Percentiles rank a stretch among this genome's conserved stretches.
phyloP scores from a whole-genome alignment of 208 protist genomes.

The Wallacemonas sp. region DNA sequence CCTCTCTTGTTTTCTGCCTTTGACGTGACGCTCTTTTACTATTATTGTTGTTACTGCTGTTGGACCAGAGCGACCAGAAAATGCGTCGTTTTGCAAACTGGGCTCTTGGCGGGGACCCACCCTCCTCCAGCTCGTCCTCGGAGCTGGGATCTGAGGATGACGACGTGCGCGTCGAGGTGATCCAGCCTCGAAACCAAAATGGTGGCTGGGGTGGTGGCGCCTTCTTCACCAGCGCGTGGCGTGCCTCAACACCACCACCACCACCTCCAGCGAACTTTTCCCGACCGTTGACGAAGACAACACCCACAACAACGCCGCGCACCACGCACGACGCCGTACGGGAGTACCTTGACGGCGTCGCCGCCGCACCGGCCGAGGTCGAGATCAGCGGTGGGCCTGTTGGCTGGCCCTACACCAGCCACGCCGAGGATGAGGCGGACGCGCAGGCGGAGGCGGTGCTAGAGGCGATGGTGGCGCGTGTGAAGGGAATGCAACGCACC shows the following conservation, averaged over 20 bases:
- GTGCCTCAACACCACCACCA: slow-evolving; percentile 1
- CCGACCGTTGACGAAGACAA: neutral
- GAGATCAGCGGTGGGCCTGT: slow-evolving; percentile 13
- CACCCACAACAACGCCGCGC: too few species aligned
- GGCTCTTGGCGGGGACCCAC: neutral
- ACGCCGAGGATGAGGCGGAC: neutral
- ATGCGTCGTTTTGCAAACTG: slow-evolving; percentile 10
- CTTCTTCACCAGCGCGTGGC: neutral
- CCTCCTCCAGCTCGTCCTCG: neutral
- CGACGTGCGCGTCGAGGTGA: neutral
- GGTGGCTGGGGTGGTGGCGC: too few species aligned
- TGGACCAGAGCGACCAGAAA: neutral
- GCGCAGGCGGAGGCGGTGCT: neutral
- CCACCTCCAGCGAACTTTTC: neutral
- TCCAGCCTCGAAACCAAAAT: too few species aligned
- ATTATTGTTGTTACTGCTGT: slow-evolving; percentile 22
- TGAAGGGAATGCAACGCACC: neutral
- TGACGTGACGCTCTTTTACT: slow-evolving; percentile 13
- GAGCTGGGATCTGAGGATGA: neutral
- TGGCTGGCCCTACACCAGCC: slow-evolving; percentile 11
- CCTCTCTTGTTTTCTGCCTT: too few species aligned
- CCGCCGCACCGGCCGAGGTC: slow-evolving; percentile 11
- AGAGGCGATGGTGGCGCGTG: neutral
- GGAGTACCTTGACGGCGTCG: slow-evolving; percentile 10
- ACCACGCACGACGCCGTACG: neutral